Base-by-base conservation (phyloP, 345 rosid species). In the Litchi chinensis region DNA sequence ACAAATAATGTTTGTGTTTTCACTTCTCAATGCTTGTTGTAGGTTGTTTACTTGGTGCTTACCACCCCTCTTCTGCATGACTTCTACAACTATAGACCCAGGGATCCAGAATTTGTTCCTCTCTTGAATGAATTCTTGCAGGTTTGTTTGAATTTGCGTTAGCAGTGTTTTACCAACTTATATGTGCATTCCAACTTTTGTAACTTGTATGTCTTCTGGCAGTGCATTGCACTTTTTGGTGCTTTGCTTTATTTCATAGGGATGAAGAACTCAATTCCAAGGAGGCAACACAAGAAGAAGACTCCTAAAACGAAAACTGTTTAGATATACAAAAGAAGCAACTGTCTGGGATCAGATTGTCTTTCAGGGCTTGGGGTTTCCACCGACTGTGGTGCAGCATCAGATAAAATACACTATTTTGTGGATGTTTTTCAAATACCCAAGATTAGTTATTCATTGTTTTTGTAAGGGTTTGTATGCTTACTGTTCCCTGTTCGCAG, bases 201-300 rank as follows among this genome's bases (percentile, higher is more conserved):
- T 68, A 65, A 63, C 66, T 59, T 70, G 43, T 70, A 19, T 66
- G 72, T 81, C 44, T 56, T 76, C 46, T 76, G 52, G 83, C 88
- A 95, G 98, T 83, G 86, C 50, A 86, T 93, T 84, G 97, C 97
- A 10, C 91, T 90, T 48, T 91, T 87, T n/a, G 97, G 97, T 57
- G 97, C 99, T 8, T 80, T 95, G 85, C 89, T 95, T 70, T 93
- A 89, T 91, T 95, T 93, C 85, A 65, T 85, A 10, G 97, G 95
- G 83, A 92, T 93, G 97, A 95, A 89, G 91, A 90, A 91, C 88
- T 80, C 91, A 44, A 79, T 93, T 76, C 92, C 95, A 0, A 83
- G 76, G 79, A 88, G 89, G 85, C 90, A 70, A 57, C 73, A 81
- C 73, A 92, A 90, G 93, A 93, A 90, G 94, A 91, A 87, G 77